Evolutionary conservation across 495 filamentous ascomycete species (phyloP), one percentile per base, ranked within the genome.

Genomic region (Baudoinia panamericana): DNA sequence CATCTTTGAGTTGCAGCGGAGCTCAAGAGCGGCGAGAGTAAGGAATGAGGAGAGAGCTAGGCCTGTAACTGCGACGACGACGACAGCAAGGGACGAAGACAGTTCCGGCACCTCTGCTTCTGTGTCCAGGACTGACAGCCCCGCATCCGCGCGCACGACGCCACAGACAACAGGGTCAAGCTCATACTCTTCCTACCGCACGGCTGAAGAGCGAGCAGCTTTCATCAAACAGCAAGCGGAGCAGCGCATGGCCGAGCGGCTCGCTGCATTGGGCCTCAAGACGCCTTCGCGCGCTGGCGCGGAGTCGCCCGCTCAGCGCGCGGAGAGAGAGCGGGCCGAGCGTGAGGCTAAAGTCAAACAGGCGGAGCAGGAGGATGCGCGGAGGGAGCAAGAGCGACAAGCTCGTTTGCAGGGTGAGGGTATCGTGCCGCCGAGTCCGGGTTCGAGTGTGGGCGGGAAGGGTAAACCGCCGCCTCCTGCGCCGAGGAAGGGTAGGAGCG

Each of bases 171-270:
- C 66, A 9, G 64, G 65, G 4, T 72, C 24, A 4, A 30, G 15
- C 24, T 24, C 78, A 3, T 90, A 92, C 44, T 73, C 80, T 2
- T 68, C 80, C n/a, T 86, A 83, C 58, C 82, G 80, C 54, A 92
- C 87, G 1, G 77, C 86, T 4, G 86, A 95, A 55, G 88, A 96
- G 46, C 74, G 92, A 28, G 87, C 92, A 19, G 84, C 92, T 4
- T 94, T 86, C 58, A 93, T 95, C 48, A 90, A 90, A 57, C 85
- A 95, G 58, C 87, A 93, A 57, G 92, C 92, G 10, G 86, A 96
- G 59, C 83, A 85, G 56, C 81, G 87, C 31, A 95, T 99, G 81
- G 86, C 88, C n/a, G 92, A 96, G 58, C 76, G 90, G 35, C 75
- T 99, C 48, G 92, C 92, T 30, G 90, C 88, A 32, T 72, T 94